Evolutionary conservation across 1,284 basidiomycete species (phyloP).

Genomic region (Puccinia hordei): DNA sequence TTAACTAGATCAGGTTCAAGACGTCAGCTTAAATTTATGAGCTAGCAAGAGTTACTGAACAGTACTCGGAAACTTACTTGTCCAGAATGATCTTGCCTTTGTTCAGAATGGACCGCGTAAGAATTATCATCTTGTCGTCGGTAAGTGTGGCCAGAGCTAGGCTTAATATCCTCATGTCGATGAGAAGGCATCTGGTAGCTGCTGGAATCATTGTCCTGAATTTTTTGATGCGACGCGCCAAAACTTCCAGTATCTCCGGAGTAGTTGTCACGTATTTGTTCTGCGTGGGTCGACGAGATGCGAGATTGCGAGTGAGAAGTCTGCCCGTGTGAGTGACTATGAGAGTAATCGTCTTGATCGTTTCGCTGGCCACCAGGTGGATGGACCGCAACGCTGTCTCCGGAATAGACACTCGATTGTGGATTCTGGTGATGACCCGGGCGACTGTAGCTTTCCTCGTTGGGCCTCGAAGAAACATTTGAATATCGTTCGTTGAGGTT

Average conservation of each 20-base stretch:
- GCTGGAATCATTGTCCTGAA: not conserved
- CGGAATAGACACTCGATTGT: constrained; percentile 1
- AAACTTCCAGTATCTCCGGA: constrained; percentile 3
- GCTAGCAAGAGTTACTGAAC: too few relatives aligned
- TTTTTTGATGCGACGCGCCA: not conserved
- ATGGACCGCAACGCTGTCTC: not conserved
- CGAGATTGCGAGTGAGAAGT: not conserved
- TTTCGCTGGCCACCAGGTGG: not conserved
- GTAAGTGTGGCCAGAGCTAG: constrained; percentile 6
- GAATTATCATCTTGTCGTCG: constrained; percentile 2
- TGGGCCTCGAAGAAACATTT: too few relatives aligned
- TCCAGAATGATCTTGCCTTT: not conserved
- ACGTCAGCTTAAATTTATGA: not conserved
- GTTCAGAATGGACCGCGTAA: not conserved
- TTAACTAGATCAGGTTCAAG: not conserved
- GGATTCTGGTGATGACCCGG: not conserved
- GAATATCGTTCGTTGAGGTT: too few relatives aligned
- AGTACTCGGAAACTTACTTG: not conserved
- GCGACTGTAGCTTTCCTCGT: not conserved
- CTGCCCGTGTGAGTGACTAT: not conserved
- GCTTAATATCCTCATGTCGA: not conserved
- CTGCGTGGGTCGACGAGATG: not conserved
- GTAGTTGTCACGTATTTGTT: not conserved
- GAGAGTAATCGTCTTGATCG: not conserved
- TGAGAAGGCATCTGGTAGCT: constrained; percentile 20